Percentiles rank a stretch among this genome's conserved stretches.
Evolutionary conservation across 139 green algal genomes (phyloP).

Genomic region (Chlorella sp.): DNA sequence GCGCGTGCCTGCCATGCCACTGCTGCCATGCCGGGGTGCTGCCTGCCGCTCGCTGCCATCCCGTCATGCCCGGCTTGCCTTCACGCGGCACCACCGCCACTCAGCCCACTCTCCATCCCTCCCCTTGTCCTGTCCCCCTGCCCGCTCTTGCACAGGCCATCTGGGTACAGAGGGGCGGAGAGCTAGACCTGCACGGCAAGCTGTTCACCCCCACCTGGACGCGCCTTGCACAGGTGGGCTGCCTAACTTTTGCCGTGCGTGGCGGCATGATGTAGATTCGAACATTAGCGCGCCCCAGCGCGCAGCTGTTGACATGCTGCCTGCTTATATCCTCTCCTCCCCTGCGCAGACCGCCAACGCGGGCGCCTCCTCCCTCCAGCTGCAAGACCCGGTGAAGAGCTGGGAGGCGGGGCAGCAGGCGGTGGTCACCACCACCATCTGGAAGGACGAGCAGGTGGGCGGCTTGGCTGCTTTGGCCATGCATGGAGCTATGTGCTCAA

Average conservation of each 20-base stretch:
- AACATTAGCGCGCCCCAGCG: too few relatives aligned
- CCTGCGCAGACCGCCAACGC: constrained; percentile 6
- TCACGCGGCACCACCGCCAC: too few relatives aligned
- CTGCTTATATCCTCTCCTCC: background rate
- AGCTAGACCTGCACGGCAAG: constrained; percentile 62
- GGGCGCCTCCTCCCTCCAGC: constrained; percentile 6
- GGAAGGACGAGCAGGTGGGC: constrained; percentile 51
- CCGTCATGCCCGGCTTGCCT: too few relatives aligned
- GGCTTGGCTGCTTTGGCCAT: too few relatives aligned
- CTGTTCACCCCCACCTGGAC: constrained; percentile 67
- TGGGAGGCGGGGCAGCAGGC: constrained; percentile 64
- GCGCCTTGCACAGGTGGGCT: constrained; percentile 42
- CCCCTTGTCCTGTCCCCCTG: too few relatives aligned
- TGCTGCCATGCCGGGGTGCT: too few relatives aligned
- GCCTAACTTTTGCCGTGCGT: background rate
- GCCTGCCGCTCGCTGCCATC: too few relatives aligned
- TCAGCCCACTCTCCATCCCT: too few relatives aligned
- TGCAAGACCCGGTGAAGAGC: constrained; percentile 49
- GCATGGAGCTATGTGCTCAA: too few relatives aligned
- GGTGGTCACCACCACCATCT: constrained; percentile 59
- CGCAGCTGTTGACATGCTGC: too few relatives aligned
- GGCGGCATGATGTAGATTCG: too few relatives aligned
- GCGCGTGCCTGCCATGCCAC: too few relatives aligned
- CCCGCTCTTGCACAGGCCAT: constrained; percentile 19
- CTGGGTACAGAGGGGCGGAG: constrained; percentile 18